These are phyloP conservation scores for Debaryomycetaceae sp. DNA, from an alignment of 1,139 yeast species.

Conservation along the genomic window DNA sequence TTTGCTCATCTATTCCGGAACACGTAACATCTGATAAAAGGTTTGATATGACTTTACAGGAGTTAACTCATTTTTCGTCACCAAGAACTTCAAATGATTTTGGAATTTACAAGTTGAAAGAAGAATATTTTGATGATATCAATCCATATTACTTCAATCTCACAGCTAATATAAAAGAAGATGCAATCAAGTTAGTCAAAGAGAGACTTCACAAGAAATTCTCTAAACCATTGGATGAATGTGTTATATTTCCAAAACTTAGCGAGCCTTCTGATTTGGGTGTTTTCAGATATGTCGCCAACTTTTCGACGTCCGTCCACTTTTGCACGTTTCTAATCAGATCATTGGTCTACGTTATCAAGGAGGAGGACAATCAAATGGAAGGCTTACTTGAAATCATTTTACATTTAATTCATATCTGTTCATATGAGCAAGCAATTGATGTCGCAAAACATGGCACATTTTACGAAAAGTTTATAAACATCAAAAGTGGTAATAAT, in stretches of 20 bases:
- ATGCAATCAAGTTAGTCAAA: constrained; percentile 57
- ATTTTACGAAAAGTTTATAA: constrained; percentile 33
- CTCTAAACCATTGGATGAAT: constrained; percentile 35
- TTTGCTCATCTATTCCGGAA: constrained; percentile 71
- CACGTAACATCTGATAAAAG: constrained; percentile 67
- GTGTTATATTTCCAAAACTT: constrained; percentile 48
- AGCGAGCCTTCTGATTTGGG: constrained; percentile 27
- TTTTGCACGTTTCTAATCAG: constrained; percentile 53
- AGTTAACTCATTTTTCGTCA: constrained; percentile 57
- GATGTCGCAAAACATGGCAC: constrained; percentile 28
- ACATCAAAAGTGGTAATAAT: constrained; percentile 23
- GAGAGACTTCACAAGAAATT: constrained; percentile 32
- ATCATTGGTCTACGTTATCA: constrained; percentile 42
- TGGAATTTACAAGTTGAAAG: constrained; percentile 69
- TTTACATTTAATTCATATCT: constrained; percentile 68
- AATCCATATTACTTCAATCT: constrained; percentile 86
- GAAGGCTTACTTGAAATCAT: constrained; percentile 59
- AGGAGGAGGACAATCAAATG: constrained; percentile 35
- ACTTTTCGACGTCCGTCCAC: constrained; percentile 48
- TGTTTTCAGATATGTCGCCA: constrained; percentile 31
- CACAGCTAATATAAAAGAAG: constrained; percentile 76
- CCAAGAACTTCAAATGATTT: constrained; percentile 64
- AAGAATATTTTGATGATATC: constrained; percentile 49
- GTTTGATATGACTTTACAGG: constrained; percentile 65
- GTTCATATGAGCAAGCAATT: constrained; percentile 31